A percentile compares a stretch with the other conserved stretches of the same genome.
Evolutionary conservation across 495 filamentous ascomycete species (phyloP).

Genomic region (Aspergillus egyptiacus): DNA sequence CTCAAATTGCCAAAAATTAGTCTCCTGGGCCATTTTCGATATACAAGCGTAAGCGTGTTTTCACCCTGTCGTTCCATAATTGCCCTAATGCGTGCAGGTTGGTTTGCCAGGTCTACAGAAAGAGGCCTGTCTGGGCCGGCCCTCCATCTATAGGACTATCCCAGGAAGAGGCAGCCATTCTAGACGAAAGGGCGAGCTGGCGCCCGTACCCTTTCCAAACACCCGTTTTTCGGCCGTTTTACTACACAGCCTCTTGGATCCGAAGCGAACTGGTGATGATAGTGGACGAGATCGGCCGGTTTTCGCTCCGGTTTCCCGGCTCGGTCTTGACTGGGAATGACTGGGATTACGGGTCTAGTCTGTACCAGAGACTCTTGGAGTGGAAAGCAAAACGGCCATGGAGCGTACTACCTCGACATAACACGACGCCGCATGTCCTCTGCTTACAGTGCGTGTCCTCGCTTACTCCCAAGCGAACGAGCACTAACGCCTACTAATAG

Average conservation of each 20-base stretch:
- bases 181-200: slow-evolving; percentile 17
- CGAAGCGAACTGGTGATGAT: slow-evolving; percentile 15
- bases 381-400: slow-evolving; percentile 15
- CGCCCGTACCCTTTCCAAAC: slow-evolving; percentile 12
- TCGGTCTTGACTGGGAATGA: background rate
- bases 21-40: slow-evolving; percentile 24
- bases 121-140: slow-evolving; percentile 12
- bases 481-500: slow-evolving; percentile 4
- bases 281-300: slow-evolving; percentile 16
- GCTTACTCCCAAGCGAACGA: background rate
- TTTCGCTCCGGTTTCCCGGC: slow-evolving; percentile 15
- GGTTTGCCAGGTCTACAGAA: slow-evolving; percentile 23
- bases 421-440: slow-evolving; percentile 18
- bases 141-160: slow-evolving; percentile 18
- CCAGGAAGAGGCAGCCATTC: slow-evolving; percentile 11
- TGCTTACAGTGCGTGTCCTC: slow-evolving; percentile 22
- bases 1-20: slow-evolving; percentile 17
- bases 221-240: slow-evolving; percentile 11
- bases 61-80: background rate
- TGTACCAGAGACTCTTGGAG: slow-evolving; percentile 10
- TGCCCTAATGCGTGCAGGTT: slow-evolving; percentile 15
- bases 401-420: slow-evolving; percentile 10
- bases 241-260: slow-evolving; percentile 13
- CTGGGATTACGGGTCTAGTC: slow-evolving; percentile 13
- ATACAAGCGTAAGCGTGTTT: slow-evolving; percentile 18